phyloP scores from a whole-genome alignment of 1,139 yeast genomes.

The Scheffersomyces segobiensis region DNA sequence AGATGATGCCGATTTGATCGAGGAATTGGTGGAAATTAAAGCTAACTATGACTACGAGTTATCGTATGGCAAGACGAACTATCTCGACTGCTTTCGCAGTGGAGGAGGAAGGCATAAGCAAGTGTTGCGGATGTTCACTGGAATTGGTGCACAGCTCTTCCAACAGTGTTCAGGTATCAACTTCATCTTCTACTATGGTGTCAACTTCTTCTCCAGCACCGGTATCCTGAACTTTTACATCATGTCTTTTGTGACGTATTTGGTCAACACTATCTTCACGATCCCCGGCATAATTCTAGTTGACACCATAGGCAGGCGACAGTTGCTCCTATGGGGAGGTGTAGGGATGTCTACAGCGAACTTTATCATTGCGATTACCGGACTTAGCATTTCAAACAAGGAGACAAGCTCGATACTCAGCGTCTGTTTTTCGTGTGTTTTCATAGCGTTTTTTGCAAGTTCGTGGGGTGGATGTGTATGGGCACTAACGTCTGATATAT shows the following conservation, averaged over 20 bases:
- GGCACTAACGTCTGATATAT: conserved; percentile 76
- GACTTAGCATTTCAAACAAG: conserved; percentile 50
- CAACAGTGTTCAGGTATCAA: conserved; percentile 81
- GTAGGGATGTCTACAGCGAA: conserved; percentile 63
- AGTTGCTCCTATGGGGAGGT: conserved; percentile 62
- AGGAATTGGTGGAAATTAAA: conserved; percentile 75
- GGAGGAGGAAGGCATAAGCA: conserved; percentile 71
- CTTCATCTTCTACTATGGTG: conserved; percentile 78
- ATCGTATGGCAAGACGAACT: conserved; percentile 57
- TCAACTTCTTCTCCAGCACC: conserved; percentile 64
- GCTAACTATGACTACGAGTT: conserved; percentile 75
- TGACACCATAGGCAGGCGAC: conserved; percentile 68
- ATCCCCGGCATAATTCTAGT: conserved; percentile 71
- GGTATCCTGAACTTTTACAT: conserved; percentile 62
- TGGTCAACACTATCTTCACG: conserved; percentile 68
- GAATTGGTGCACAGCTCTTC: conserved; percentile 66
- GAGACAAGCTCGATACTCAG: conserved; percentile 32
- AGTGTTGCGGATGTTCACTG: conserved; percentile 62
- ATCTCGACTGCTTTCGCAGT: conserved; percentile 63
- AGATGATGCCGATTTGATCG: conserved; percentile 65
- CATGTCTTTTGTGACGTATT: conserved; percentile 69
- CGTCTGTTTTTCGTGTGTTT: conserved; percentile 63
- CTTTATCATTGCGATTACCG: conserved; percentile 65
- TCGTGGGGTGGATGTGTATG: conserved; percentile 83
- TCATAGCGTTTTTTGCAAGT: conserved; percentile 71